These are phyloP conservation scores for Penicillium salamii DNA, from an alignment of 495 filamentous ascomycete genomes.

Conservation along the genomic window DNA sequence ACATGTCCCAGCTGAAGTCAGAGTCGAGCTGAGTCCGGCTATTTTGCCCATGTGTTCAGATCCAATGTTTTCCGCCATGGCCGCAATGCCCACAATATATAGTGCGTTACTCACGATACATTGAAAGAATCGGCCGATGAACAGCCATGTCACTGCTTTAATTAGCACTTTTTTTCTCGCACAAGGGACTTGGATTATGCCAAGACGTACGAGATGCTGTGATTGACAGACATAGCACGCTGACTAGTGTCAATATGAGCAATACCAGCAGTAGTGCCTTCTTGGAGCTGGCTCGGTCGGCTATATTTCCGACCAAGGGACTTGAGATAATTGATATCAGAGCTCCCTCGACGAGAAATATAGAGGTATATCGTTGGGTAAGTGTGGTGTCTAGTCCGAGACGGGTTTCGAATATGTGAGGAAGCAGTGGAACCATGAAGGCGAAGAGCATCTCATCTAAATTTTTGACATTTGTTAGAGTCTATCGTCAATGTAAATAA, in stretches of 20 bases:
- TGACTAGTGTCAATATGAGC: not conserved
- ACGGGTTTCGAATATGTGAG: constrained; percentile 23
- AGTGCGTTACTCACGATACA: constrained; percentile 17
- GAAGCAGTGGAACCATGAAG: constrained; percentile 25
- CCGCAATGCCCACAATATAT: constrained; percentile 28
- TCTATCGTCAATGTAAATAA: not conserved
- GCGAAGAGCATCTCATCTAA: constrained; percentile 24
- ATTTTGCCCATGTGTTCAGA: constrained; percentile 21
- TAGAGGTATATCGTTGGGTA: constrained; percentile 15
- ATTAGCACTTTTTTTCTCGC: too few relatives aligned
- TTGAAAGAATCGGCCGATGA: constrained; percentile 21
- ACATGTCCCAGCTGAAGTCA: constrained; percentile 19
- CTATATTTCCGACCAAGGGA: constrained; percentile 20
- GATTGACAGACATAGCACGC: not conserved
- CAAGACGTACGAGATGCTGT: not conserved
- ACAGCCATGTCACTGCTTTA: constrained; percentile 1
- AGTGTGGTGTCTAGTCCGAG: constrained; percentile 11
- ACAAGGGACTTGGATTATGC: too few relatives aligned
- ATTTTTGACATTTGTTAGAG: not conserved
- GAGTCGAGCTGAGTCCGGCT: constrained; percentile 14
- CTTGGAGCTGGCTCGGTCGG: constrained; percentile 14
- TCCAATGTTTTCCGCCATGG: constrained; percentile 17
- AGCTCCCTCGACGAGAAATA: constrained; percentile 14
- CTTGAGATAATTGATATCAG: constrained; percentile 11
- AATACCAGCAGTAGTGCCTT: constrained; percentile 3